Percentiles rank a stretch among this genome's conserved stretches.
Conservation (phyloP, 257 asterid species). For the Hygrophila difformis region DNA sequence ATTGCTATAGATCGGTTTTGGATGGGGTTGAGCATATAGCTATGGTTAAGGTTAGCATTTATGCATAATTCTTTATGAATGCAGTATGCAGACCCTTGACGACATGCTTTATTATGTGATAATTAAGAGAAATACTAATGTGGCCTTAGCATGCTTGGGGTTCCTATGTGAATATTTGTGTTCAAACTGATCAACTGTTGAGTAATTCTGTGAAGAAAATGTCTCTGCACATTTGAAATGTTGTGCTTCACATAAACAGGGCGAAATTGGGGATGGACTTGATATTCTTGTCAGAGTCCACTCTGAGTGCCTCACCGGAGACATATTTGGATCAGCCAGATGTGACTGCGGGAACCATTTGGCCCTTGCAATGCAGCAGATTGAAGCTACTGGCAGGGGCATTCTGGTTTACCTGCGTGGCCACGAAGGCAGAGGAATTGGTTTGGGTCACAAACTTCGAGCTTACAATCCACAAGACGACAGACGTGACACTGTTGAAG, state of each 20-base stretch:
- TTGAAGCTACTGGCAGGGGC: conserved; percentile 91
- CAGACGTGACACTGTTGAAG: conserved; percentile 96
- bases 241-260: conserved; percentile 51
- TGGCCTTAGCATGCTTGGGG: no score
- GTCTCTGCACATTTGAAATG: no score
- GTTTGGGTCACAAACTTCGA: conserved; percentile 93
- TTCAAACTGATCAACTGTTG: no score
- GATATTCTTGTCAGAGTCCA: conserved; percentile 92
- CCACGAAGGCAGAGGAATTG: conserved; percentile 95
- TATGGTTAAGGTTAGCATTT: conserved; percentile 68
- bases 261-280: conserved; percentile 86
- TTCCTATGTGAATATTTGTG: no score
- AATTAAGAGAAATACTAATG: no score
- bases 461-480: conserved; percentile 91
- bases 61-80: background rate
- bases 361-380: conserved; percentile 84
- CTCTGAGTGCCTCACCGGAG: conserved; percentile 96
- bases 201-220: no score
- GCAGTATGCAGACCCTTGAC: no score
- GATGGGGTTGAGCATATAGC: conserved; percentile 97
- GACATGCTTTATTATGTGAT: no score
- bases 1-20: conserved; percentile 73
- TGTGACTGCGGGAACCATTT: conserved; percentile 94
- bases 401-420: conserved; percentile 90
- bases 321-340: conserved; percentile 92